Evolutionary conservation across 75 land plant genomes (phyloP), one percentile per base, ranked within the genome.

Genomic region (Selaginella moellendorffii): DNA sequence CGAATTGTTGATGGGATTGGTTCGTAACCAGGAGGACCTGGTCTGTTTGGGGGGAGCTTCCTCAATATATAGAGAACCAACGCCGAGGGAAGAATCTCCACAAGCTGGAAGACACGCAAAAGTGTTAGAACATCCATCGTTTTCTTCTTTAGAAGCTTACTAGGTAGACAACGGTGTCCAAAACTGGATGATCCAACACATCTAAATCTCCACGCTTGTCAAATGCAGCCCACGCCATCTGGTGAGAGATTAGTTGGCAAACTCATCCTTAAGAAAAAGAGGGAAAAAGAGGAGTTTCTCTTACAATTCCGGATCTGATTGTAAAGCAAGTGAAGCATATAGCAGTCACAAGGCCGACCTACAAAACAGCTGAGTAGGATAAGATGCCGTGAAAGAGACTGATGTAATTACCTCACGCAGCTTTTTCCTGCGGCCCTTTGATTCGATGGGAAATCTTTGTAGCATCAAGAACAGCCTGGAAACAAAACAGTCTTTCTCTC

Each of bases 331-430:
- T 59, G 69, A 84, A 92, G 69, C 97, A 92, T 67, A 92, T 92
- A 0, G 85, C 91, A 23, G 97, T 88, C 24, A 92, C 89, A 72
- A 79, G 88, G 54, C 93, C 97, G 70, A 92, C 95, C 95, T 89
- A 82, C 24, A 24, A 28, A 25, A 31, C 5, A 12, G 25, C 27
- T 18, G 21, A 23, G 65, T 10, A 20, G 9, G 26, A 64, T n/a
- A 0, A 53, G 25, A 61, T 0, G 24, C 24, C 27, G 19, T 54
- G 31, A 21, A 23, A 19, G 23, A 24, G 24, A 17, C 12, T 24
- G 23, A n/a, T 22, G 26, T 21, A 74, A 31, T 60, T n/a, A 91
- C 97, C 93, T 95, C 99, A 61, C 84, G 78, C 64, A 90, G 88
- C 63, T 90, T 89, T 77, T 83, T 86, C 64, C 84, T 73, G 30